A percentile compares a stretch with the other conserved stretches of the same genome.
These are phyloP conservation scores for Colletotrichum somersetense DNA, from an alignment of 2,329 filamentous ascomycete genomes.

Conservation along the genomic window DNA sequence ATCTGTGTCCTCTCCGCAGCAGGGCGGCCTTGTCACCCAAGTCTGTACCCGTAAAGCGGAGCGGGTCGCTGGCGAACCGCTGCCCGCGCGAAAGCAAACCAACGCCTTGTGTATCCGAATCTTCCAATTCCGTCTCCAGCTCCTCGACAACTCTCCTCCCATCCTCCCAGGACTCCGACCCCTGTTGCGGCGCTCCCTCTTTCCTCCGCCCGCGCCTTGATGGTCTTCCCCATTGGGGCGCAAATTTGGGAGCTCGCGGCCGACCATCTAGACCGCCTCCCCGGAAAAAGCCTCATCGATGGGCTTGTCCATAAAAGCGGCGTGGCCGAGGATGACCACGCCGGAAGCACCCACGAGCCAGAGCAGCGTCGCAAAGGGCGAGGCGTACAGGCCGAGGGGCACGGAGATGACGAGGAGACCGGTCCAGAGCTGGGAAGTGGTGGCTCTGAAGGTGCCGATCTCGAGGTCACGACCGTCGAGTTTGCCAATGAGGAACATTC, in stretches of 20 bases:
- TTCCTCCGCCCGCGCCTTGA: slow-evolving; percentile 84
- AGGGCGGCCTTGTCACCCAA: slow-evolving; percentile 59
- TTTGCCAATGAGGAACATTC: slow-evolving; percentile 92
- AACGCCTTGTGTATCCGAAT: slow-evolving; percentile 67
- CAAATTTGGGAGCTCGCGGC: slow-evolving; percentile 96
- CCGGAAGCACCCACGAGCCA: slow-evolving; percentile 97
- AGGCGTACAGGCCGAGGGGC: slow-evolving; percentile 86
- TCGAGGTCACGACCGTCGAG: slow-evolving; percentile 90
- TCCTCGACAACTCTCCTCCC: slow-evolving; percentile 73
- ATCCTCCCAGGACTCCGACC: slow-evolving; percentile 56
- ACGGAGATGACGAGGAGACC: slow-evolving; percentile 85
- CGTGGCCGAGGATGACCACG: slow-evolving; percentile 94
- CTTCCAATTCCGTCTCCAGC: slow-evolving; percentile 70
- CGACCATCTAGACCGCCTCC: slow-evolving; percentile 99
- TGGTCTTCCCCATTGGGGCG: slow-evolving; percentile 99
- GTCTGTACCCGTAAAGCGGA: slow-evolving; percentile 72
- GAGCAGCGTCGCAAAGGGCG: slow-evolving; percentile 85
- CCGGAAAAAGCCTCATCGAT: slow-evolving; percentile 99
- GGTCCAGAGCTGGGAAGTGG: slow-evolving; percentile 94
- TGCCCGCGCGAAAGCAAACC: slow-evolving; percentile 61
- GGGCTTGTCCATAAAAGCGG: slow-evolving; percentile 95
- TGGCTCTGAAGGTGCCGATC: slow-evolving; percentile 84
- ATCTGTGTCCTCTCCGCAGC: slow-evolving; percentile 54
- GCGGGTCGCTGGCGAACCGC: slow-evolving; percentile 70
- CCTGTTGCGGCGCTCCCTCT: slow-evolving; percentile 59